These are phyloP conservation scores for Wallemia mellicola DNA, from an alignment of 1,284 basidiomycete species.

Conservation along the genomic window DNA sequence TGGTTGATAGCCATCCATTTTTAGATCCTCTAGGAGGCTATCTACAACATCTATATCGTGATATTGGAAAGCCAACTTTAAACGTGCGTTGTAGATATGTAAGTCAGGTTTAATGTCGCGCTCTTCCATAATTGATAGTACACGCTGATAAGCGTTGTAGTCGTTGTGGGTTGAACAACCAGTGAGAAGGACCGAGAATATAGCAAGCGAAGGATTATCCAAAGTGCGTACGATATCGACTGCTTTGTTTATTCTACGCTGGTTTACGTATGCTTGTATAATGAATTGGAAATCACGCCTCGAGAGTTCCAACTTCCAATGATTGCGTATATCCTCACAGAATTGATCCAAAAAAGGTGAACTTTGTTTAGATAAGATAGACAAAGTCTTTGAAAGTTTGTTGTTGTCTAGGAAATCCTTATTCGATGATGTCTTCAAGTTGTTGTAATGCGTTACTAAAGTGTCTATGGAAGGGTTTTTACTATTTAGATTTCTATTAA, in stretches of 20 bases:
- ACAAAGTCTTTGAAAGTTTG: too few relatives aligned
- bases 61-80: not conserved
- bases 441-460: not conserved
- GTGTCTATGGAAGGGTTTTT: not conserved
- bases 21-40: not conserved
- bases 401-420: too few relatives aligned
- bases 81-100: not conserved
- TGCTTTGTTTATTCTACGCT: not conserved
- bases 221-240: too few relatives aligned
- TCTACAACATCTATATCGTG: not conserved
- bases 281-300: not conserved
- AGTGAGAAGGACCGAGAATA: not conserved
- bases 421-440: not conserved
- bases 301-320: not conserved
- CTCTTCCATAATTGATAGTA: not conserved
- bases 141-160: not conserved
- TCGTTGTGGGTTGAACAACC: not conserved
- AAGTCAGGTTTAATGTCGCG: not conserved
- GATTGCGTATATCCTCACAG: not conserved
- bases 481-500: not conserved
- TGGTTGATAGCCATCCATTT: not conserved
- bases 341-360: not conserved
- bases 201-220: too few relatives aligned
- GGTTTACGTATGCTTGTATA: not conserved
- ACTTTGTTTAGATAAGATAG: not conserved